Evolutionary conservation across 2,329 filamentous ascomycete species (phyloP), one percentile per base, ranked within the genome.

Genomic region (Salinomyces thailandicus): DNA sequence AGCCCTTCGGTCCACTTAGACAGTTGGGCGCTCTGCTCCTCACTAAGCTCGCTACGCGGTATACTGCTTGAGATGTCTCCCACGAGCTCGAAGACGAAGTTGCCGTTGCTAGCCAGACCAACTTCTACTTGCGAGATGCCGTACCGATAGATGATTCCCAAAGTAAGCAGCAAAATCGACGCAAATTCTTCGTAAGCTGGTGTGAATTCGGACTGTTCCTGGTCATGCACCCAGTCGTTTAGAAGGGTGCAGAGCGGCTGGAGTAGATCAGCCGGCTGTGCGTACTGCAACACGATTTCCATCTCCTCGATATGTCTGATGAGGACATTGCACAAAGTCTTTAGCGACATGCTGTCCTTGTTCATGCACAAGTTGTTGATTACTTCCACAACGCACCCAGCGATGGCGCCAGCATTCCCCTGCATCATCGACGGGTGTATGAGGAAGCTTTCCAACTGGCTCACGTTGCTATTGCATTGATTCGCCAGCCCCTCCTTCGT

Each of bases 101-200:
- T 82, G 38, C 79, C 73, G 0, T 68, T 53, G 1, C 66, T 62
- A 15, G 72, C 64, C 9, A 75, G 62, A 2, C 81, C 82, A 18
- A 87, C 64, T 22, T 87, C 81, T 3, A 71, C 61, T 13, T 37
- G 5, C 68, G 63, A 0, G 68, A 91, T 65, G 35, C 75, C 72
- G 50, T 87, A 89, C 11, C 85, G 77, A 53, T 85, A 74, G n/a
- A 80, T 72, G 45, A 86, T 79, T 0, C 81, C 80, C 35, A 87
- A 60, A 0, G 86, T 69, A 2, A 91, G 65, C 1, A 91, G 68
- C 5, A 91, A 62, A 12, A 87, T 77, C 0, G 81, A 77, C 1
- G 83, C 82, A 47, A 89, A 91, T 49, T 93, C 85, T 51, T 91
- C 85, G 49, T 91, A 91, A 0, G 86, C 77, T 0, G 83, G 83